Base-by-base conservation (phyloP, 805 yeast species). In the Sugiyamaella qingdaonensis region DNA sequence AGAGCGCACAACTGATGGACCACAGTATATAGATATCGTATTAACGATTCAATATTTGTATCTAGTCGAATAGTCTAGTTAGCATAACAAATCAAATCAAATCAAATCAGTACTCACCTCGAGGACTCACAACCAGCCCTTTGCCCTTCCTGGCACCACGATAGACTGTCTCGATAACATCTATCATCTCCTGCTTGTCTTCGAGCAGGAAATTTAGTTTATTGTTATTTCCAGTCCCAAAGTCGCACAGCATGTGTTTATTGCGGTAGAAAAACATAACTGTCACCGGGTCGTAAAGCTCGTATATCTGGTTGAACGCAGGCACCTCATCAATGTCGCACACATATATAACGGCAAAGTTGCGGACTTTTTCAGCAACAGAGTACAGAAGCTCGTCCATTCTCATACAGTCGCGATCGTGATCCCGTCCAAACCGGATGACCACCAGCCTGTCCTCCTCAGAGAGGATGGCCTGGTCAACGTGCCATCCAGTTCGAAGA, bases 161-260 rank as follows among this genome's bases (percentile, higher is more conserved):
- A 68, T 86, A 94, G 0, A 92, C 81, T 0, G 91, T 85, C 64
- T 94, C 99, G 10, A 94, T 72, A 31, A 94, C 86, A 68, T 92
- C 98, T 18, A 94, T 86, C 75, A 94, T 70, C 61, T 90, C 97
- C 67, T 92, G 97, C 56, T 85, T 84, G 65, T 88, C 88, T 41
- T 80, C 83, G 19, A 86, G 67, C 10, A 81, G 76, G 69, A 92
- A 92, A 64, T 89, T 90, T 73, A 94, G 73, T 74, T 94, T 92
- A 74, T 94, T 94, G 70, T 94, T 94, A 66, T 94, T 90, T 32
- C 99, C 99, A 0, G 98, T 94, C 1, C 99, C 99, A 68, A 91
- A 90, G 73, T 94, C 99, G 70, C 97, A 88, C 95, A 94, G 83
- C 95, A 92, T 91, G 68, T 92, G 98, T 67, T 89, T 70, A 71